A percentile compares a stretch with the other conserved stretches of the same genome.
Conservation (phyloP, 176 grass and related monocot species). For the Elaeis guineensis region DNA sequence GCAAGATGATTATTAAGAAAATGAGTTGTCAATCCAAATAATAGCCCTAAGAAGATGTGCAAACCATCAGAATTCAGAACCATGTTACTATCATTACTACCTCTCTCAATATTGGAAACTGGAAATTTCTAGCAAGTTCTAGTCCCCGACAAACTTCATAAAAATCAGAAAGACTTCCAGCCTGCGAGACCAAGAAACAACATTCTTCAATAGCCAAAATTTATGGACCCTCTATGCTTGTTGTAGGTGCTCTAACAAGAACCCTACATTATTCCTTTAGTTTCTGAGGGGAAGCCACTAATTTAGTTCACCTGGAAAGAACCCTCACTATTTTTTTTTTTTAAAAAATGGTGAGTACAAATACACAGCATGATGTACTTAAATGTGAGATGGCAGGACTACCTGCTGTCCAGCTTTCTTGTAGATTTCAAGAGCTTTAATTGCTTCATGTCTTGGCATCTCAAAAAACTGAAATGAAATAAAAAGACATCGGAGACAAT, state of each 20-base stretch:
- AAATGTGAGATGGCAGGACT: conserved; percentile 13
- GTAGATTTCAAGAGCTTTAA: conserved; percentile 90
- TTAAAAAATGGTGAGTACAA: too few species aligned
- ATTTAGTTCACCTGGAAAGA: too few species aligned
- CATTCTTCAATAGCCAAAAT: neutral
- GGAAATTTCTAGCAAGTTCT: conserved; percentile 95
- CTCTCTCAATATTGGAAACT: conserved; percentile 94
- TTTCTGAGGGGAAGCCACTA: too few species aligned
- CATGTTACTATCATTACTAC: conserved; percentile 26
- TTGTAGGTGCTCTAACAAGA: too few species aligned
- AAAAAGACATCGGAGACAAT: neutral
- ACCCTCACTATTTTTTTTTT: too few species aligned
- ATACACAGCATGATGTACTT: neutral
- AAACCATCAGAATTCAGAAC: neutral
- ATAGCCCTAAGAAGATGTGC: too few species aligned
- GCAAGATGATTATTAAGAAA: conserved; percentile 15
- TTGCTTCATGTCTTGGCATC: conserved; percentile 94
- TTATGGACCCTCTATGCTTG: too few species aligned
- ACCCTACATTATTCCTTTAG: too few species aligned
- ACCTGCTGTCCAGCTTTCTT: conserved; percentile 90
- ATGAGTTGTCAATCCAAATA: neutral
- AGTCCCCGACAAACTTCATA: conserved; percentile 83
- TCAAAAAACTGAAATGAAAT: conserved; percentile 61
- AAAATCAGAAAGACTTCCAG: conserved; percentile 88
- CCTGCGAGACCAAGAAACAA: conserved; percentile 43